Evolutionary conservation across 139 green algal species (phyloP).

Genomic region (Raphidocelis subcapitata): DNA sequence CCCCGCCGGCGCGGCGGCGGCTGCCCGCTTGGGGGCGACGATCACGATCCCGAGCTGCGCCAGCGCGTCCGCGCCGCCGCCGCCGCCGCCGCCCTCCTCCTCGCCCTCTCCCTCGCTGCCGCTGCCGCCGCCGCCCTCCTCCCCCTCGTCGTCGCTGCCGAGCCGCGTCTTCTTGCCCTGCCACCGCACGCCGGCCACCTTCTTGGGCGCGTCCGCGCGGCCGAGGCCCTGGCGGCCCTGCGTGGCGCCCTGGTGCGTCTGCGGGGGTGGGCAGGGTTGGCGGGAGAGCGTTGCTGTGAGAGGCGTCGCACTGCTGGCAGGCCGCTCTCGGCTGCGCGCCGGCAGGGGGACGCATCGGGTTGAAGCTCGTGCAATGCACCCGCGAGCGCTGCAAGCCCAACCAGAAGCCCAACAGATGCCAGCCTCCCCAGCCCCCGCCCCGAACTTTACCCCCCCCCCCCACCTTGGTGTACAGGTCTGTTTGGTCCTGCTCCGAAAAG

Average conservation of each 20-base stretch:
- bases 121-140: constrained; percentile 15
- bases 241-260: constrained; percentile 57
- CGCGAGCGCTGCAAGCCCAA: no score
- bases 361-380: no score
- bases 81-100: constrained; percentile 2
- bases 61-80: background rate
- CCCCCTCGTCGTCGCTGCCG: constrained; percentile 47
- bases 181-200: constrained; percentile 80
- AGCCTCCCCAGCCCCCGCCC: background rate
- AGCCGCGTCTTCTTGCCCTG: constrained; percentile 75
- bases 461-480: constrained; percentile 83
- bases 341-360: no score
- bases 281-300: no score
- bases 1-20: background rate
- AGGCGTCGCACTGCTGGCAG: no score
- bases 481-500: constrained; percentile 86
- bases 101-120: constrained; percentile 6
- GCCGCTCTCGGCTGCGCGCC: no score
- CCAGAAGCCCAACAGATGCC: no score
- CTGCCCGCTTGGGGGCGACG: constrained; percentile 26
- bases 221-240: constrained; percentile 78
- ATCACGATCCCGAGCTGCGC: constrained; percentile 22
- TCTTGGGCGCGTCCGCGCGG: constrained; percentile 66
- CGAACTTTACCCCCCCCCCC: background rate
- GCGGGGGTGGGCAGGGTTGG: background rate